Evolutionary conservation across 2,329 filamentous ascomycete genomes (phyloP), one percentile per base, ranked within the genome.

Genomic region (Trichoderma aggressivum): DNA sequence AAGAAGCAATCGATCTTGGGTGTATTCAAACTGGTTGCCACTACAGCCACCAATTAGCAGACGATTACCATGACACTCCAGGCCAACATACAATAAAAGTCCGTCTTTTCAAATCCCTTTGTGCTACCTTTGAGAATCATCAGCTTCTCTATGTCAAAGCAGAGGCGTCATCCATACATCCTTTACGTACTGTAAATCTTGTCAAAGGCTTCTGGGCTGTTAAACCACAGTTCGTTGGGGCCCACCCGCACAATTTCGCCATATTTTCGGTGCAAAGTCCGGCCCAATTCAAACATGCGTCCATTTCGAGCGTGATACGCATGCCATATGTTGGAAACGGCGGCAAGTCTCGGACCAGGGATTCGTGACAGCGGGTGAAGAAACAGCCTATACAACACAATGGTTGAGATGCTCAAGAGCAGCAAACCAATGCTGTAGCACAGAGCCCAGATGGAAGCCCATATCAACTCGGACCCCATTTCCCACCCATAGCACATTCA

Each of bases 181-280:
- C 6, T 32, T 43, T 2, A 75, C 82, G 21, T 72, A 86, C 85
- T 78, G 75, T 87, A 88, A 8, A 87, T 85, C 1, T 78, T 74
- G 69, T 81, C 81, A 71, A 84, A 86, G 0, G 83, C 86, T 61
- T 86, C 84, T 26, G 76, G 80, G 3, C 82, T 85, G 71, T 84
- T 78, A 32, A 87, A 84, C 83, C 86, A 88, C 7, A 88, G 80
- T 74, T 88, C 86, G 39, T 86, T 82, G 0, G 87, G 86, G 0
- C 84, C 84, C 8, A 88, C 82, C 0, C 87, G 81, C n/a, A 89
- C 87, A 3, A 82, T 78, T 0, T 84, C 81, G 0, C 87, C 87
- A 71, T 88, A 87, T 12, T 71, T 76, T 0, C 74, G 71, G 69
- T 88, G 86, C n/a, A 88, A 73, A 0, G 77, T 79, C 74, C 79